Percentiles rank a stretch among this genome's conserved stretches.
Evolutionary conservation across 164 flowering plant species (phyloP).

Genomic region (Amborella trichopoda): DNA sequence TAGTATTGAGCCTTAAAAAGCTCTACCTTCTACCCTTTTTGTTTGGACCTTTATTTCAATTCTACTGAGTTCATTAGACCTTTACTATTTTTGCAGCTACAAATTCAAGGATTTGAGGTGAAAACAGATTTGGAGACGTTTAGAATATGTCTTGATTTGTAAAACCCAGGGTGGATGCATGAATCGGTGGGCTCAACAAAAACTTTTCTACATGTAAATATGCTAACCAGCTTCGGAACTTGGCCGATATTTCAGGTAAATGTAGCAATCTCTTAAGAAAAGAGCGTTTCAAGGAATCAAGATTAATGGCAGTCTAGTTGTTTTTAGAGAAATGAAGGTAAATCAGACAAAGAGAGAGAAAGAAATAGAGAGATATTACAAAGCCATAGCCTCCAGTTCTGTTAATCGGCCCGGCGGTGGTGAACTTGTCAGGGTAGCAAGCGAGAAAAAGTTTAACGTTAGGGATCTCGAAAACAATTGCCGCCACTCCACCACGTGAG

Average conservation of each 20-base stretch:
- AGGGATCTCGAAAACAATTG: conserved; percentile 18
- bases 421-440: conserved; percentile 7
- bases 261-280: background rate
- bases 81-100: too few species aligned
- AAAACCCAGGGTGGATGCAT: background rate
- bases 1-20: too few species aligned
- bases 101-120: too few species aligned
- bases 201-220: too few species aligned
- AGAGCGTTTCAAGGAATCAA: background rate
- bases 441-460: conserved; percentile 12
- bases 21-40: too few species aligned
- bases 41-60: too few species aligned
- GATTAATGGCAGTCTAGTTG: background rate
- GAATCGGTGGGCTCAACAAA: too few species aligned
- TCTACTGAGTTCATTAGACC: too few species aligned
- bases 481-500: conserved; percentile 20
- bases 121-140: too few species aligned
- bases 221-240: background rate
- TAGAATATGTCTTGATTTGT: too few species aligned
- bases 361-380: conserved; percentile 10
- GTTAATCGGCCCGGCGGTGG: conserved; percentile 9
- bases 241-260: background rate
- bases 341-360: background rate
- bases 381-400: conserved; percentile 21
- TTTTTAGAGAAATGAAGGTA: background rate